Conservation (phyloP, 225 moss, liverwort and hornwort species). For the Takakia lepidozioides region DNA sequence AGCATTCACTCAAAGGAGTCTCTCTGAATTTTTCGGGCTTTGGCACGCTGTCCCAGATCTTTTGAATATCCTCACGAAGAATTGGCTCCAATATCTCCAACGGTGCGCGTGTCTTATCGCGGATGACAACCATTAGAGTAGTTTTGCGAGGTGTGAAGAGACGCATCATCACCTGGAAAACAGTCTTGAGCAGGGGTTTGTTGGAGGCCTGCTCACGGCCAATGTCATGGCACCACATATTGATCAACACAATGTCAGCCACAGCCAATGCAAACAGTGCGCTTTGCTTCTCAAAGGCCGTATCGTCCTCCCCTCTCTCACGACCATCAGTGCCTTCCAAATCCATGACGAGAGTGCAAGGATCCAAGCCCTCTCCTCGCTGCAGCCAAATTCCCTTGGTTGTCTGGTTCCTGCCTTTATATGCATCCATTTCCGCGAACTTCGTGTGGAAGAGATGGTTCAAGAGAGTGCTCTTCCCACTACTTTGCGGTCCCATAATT, state of each 20-base stretch:
- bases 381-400: constrained; percentile 95
- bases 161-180: constrained; percentile 97
- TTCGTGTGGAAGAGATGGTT: constrained; percentile 41
- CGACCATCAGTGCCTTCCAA: constrained; percentile 90
- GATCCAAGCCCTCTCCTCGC: constrained; percentile 50
- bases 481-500: constrained; percentile 98
- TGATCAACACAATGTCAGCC: constrained; percentile 83
- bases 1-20: constrained; percentile 65
- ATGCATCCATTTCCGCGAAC: constrained; percentile 49
- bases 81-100: constrained; percentile 77
- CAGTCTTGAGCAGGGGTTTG: constrained; percentile 79
- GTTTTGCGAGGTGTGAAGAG: constrained; percentile 85
- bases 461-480: constrained; percentile 63
- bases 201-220: constrained; percentile 96
- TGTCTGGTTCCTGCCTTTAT: constrained; percentile 62
- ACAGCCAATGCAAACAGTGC: constrained; percentile 88
- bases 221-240: constrained; percentile 99
- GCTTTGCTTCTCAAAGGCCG: constrained; percentile 95
- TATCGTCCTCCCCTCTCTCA: constrained; percentile 95
- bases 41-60: constrained; percentile 87
- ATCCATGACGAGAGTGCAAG: constrained; percentile 92
- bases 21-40: constrained; percentile 59
- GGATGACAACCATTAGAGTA: constrained; percentile 80
- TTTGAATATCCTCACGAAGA: constrained; percentile 63
- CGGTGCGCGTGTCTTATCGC: constrained; percentile 90